These are phyloP conservation scores for Sporothrix sp. DNA, from an alignment of 2,329 filamentous ascomycete species.

Conservation along the genomic window DNA sequence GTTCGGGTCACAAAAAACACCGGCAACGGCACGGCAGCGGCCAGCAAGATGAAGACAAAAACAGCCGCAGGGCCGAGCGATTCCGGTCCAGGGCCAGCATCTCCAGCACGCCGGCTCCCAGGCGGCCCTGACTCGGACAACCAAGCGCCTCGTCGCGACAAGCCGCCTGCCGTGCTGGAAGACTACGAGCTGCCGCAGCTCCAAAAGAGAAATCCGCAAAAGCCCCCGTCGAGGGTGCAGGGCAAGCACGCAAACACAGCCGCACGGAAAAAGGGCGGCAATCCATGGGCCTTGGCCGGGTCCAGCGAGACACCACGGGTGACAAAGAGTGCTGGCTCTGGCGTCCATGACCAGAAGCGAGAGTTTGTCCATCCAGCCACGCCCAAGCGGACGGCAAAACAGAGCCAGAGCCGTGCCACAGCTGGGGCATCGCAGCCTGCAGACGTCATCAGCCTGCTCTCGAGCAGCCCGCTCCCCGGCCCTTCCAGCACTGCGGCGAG, in stretches of 20 bases:
- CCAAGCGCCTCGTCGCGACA: not conserved
- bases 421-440: not conserved
- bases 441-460: slow-evolving; percentile 4
- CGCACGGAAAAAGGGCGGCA: not conserved
- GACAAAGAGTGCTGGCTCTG: not conserved
- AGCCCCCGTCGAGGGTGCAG: not conserved
- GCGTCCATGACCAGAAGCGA: not conserved
- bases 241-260: not conserved
- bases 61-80: not conserved
- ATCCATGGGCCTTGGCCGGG: slow-evolving; percentile 11
- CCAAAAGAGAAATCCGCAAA: too few species aligned
- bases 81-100: too few species aligned
- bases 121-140: not conserved
- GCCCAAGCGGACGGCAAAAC: too few species aligned
- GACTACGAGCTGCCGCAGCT: not conserved
- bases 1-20: slow-evolving; percentile 29
- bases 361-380: not conserved
- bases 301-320: slow-evolving; percentile 7
- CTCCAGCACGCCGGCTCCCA: not conserved
- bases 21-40: not conserved
- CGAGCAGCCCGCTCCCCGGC: slow-evolving; percentile 2
- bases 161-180: not conserved
- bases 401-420: too few species aligned
- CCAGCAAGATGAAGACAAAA: not conserved
- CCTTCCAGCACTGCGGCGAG: not conserved